phyloP scores from a whole-genome alignment of 2,329 filamentous ascomycete genomes.

The Ceratocystis cacaofunesta region DNA sequence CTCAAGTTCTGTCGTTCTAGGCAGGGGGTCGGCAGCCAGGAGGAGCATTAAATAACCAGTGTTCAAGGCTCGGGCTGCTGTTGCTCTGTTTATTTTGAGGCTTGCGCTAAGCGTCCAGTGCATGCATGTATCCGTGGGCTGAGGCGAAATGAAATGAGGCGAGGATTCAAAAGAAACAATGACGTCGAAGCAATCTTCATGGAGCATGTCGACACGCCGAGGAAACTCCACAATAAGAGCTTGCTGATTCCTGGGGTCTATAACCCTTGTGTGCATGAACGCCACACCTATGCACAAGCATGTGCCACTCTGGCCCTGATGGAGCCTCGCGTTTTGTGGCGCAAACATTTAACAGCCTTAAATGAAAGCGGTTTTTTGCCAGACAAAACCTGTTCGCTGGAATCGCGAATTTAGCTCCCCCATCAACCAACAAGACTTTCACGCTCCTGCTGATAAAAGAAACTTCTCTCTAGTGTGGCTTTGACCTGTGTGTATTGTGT shows the following conservation, averaged over 20 bases:
- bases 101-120: not conserved
- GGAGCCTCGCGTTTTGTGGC: not conserved
- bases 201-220: not conserved
- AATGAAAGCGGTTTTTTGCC: not conserved
- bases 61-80: not conserved
- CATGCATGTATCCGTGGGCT: not conserved
- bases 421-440: too few species aligned
- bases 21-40: not conserved
- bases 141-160: not conserved
- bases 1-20: not conserved
- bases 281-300: not conserved
- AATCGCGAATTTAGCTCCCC: too few species aligned
- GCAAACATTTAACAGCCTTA: not conserved
- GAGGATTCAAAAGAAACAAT: not conserved
- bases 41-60: not conserved
- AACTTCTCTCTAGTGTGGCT: too few species aligned
- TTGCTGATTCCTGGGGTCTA: not conserved
- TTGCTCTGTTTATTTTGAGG: too few species aligned
- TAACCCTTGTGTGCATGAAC: not conserved
- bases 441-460: too few species aligned
- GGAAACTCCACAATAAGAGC: not conserved
- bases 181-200: not conserved
- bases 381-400: not conserved
- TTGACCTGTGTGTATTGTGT: not conserved
- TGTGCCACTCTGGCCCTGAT: not conserved